phyloP scores from a whole-genome alignment of 495 filamentous ascomycete genomes.

The Neurospora sp. region DNA sequence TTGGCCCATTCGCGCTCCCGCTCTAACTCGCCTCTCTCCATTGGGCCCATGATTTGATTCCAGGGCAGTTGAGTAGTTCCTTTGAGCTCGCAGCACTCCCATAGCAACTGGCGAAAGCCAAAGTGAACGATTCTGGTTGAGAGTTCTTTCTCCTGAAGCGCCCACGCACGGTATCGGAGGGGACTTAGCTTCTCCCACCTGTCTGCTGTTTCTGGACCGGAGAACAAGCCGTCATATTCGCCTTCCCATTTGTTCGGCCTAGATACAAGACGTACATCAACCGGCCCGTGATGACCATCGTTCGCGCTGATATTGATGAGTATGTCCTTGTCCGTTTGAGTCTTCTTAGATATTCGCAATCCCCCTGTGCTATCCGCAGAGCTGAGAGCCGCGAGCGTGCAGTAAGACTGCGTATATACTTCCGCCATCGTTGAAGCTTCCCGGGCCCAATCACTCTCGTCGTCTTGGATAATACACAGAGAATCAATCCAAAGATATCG shows the following conservation, averaged over 20 bases:
- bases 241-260: too few species aligned
- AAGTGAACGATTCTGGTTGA: neutral
- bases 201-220: too few species aligned
- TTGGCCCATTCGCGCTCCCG: neutral
- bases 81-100: neutral
- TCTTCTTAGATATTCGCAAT: neutral
- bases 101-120: neutral
- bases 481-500: conserved; percentile 28
- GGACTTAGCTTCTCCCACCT: neutral
- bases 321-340: neutral
- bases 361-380: neutral
- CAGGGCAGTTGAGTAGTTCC: neutral
- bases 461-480: conserved; percentile 27
- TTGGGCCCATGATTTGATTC: neutral
- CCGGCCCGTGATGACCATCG: neutral
- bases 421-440: conserved; percentile 18
- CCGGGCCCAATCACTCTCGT: conserved; percentile 16
- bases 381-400: conserved; percentile 13
- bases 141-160: neutral
- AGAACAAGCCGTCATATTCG: too few species aligned
- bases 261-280: too few species aligned
- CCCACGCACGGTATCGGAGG: neutral
- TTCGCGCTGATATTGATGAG: neutral
- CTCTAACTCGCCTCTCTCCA: too few species aligned
- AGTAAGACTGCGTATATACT: conserved; percentile 16